Conservation (phyloP, 2,329 filamentous ascomycete species). For the Colletotrichum lini region DNA sequence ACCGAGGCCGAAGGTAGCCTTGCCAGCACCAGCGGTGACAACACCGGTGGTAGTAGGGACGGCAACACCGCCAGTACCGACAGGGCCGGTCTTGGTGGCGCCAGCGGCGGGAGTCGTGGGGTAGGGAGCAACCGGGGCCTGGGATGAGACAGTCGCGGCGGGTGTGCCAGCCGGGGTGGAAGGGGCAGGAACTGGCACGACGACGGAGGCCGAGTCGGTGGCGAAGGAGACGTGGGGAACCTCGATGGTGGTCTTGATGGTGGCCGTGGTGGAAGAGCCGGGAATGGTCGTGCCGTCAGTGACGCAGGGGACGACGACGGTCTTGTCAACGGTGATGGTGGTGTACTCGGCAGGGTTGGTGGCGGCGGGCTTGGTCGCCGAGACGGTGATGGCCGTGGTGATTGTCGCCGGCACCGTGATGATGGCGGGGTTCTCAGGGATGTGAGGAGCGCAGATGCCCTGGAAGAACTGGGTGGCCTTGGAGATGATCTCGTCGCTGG, state of each 20-base stretch:
- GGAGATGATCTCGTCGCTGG: conserved; percentile 75
- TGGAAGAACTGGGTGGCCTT: conserved; percentile 87
- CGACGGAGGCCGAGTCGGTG: conserved; percentile 51
- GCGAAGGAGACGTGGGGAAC: conserved; percentile 69
- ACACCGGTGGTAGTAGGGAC: conserved; percentile 52
- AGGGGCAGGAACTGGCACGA: conserved; percentile 59
- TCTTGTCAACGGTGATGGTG: conserved; percentile 63
- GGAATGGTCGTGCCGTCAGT: conserved; percentile 63
- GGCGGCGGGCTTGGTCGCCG: conserved; percentile 64
- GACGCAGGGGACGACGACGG: conserved; percentile 66
- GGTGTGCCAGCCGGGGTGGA: conserved; percentile 48
- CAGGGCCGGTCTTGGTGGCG: conserved; percentile 45
- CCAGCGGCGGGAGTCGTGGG: conserved; percentile 46
- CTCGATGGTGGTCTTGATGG: conserved; percentile 65
- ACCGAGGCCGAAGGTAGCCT: conserved; percentile 60
- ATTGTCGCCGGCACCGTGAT: conserved; percentile 80
- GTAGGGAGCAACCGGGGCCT: conserved; percentile 43
- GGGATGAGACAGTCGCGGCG: conserved; percentile 43
- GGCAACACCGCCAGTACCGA: conserved; percentile 53
- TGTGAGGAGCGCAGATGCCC: conserved; percentile 87
- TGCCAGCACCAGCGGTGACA: conserved; percentile 57
- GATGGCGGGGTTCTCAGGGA: conserved; percentile 85
- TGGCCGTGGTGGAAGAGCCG: conserved; percentile 61
- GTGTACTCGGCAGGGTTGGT: conserved; percentile 62
- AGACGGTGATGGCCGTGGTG: conserved; percentile 72